These are phyloP conservation scores for Leucogyrophana mollusca DNA, from an alignment of 768 basidiomycete genomes.

Conservation along the genomic window DNA sequence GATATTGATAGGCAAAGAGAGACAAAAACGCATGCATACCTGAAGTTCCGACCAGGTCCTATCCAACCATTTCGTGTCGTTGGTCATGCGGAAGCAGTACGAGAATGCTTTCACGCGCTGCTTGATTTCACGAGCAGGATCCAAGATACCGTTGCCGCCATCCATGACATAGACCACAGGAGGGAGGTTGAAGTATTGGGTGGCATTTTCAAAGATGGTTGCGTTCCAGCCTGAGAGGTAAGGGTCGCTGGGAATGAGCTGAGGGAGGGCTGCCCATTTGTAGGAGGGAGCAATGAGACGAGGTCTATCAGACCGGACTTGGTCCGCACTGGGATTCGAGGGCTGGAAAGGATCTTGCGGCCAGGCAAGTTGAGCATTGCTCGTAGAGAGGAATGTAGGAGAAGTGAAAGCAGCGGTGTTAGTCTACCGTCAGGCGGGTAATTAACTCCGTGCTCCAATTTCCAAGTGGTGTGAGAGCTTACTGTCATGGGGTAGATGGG, in stretches of 20 bases:
- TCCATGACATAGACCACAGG: slow-evolving; percentile 75
- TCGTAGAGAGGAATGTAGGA: slow-evolving; percentile 69
- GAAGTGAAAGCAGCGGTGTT: slow-evolving; percentile 67
- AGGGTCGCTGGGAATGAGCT: slow-evolving; percentile 75
- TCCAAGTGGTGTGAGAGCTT: slow-evolving; percentile 28
- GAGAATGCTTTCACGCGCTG: slow-evolving; percentile 88
- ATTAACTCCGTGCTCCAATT: slow-evolving; percentile 1
- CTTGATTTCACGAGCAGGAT: slow-evolving; percentile 87
- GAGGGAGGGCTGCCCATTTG: slow-evolving; percentile 84
- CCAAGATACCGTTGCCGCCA: slow-evolving; percentile 87
- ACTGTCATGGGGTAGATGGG: slow-evolving; percentile 90
- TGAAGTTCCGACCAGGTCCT: slow-evolving; percentile 80
- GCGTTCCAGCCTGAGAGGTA: slow-evolving; percentile 89
- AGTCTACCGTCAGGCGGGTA: slow-evolving; percentile 45
- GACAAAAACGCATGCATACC: slow-evolving; percentile 43
- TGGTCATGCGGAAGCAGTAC: slow-evolving; percentile 89
- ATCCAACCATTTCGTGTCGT: slow-evolving; percentile 90
- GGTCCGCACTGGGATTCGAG: slow-evolving; percentile 55
- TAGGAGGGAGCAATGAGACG: slow-evolving; percentile 88
- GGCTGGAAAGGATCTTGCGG: slow-evolving; percentile 78
- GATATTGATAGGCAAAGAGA: slow-evolving; percentile 1
- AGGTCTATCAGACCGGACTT: slow-evolving; percentile 76
- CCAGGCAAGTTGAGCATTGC: slow-evolving; percentile 59
- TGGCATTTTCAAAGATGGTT: slow-evolving; percentile 88
- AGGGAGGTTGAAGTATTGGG: slow-evolving; percentile 59